Evolutionary conservation across 495 filamentous ascomycete species (phyloP).

Genomic region (Lophiotrema nucula): DNA sequence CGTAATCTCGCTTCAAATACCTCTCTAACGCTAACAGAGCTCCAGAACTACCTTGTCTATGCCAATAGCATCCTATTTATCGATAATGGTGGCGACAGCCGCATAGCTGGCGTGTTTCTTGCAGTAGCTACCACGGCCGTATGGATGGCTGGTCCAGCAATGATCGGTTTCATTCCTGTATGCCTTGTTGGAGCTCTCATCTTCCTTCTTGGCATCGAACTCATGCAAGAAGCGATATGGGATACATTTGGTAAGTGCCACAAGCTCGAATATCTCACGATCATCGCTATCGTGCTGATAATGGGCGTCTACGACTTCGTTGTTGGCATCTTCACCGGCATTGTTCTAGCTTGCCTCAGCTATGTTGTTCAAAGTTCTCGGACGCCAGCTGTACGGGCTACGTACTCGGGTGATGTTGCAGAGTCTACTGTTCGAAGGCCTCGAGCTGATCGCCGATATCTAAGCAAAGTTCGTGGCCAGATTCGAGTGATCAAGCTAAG

Average conservation of each 20-base stretch:
- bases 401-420: conserved; percentile 80
- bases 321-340: conserved; percentile 84
- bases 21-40: neutral
- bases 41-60: conserved; percentile 91
- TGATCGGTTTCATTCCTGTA: conserved; percentile 91
- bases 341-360: conserved; percentile 85
- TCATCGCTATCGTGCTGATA: conserved; percentile 85
- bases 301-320: conserved; percentile 99
- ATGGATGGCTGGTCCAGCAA: conserved; percentile 76
- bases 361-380: conserved; percentile 88
- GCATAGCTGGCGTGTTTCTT: conserved; percentile 82
- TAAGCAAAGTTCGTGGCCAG: conserved; percentile 80
- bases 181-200: conserved; percentile 96
- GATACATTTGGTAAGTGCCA: conserved; percentile 85
- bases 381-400: conserved; percentile 80
- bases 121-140: conserved; percentile 76
- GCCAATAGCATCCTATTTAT: conserved; percentile 96
- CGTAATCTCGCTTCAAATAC: neutral
- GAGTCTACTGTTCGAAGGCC: conserved; percentile 90
- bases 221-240: conserved; percentile 82
- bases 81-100: conserved; percentile 79
- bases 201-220: conserved; percentile 87
- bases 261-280: conserved; percentile 84
- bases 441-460: conserved; percentile 80
- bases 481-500: conserved; percentile 86